Evolutionary conservation across 495 filamentous ascomycete species (phyloP), one percentile per base, ranked within the genome.

Genomic region (Penicillium cosmopolitanum): DNA sequence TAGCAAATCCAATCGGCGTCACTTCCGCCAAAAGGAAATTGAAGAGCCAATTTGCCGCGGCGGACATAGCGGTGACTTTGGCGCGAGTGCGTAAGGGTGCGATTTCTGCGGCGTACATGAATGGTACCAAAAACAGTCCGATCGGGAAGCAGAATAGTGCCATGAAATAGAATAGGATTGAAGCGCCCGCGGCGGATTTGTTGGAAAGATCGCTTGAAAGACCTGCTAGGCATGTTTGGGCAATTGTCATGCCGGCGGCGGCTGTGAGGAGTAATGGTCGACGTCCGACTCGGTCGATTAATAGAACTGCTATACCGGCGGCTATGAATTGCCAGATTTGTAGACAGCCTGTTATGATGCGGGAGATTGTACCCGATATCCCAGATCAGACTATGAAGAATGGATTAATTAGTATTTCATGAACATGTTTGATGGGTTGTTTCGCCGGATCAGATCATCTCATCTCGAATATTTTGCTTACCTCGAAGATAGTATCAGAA

Each of bases 41-140:
- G 43, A 60, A 69, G 16, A 75, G 57, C 73, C 73, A 75, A 50
- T 75, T 67, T 33, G 60, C 54, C 1, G 61, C 66, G 2, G 65
- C 68, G 7, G 63, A 65, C 42, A 73, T 55, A 0, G 72, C 73
- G 10, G 68, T 64, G 21, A 69, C 87, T 72, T 89, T 90, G 18
- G 84, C 81, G 63, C 89, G 81, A 23, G 85, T 81, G 55, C 87
- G 80, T 19, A 89, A 74, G 10, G 89, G 84, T 66, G 85, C 87
- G 40, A 92, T 76, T 65, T 91, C 84, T 4, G 88, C 78, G 12
- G 87, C 84, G 64, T 91, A 90, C 43, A 87, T 81, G 87, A 87
- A 90, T 2, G 58, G 55, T 72, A 87, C 85, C 35, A 85, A 83
- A 28, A 88, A 78, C 76, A 86, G 86, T 19, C 86, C 87, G 47